phyloP scores from a whole-genome alignment of 352 stramenopile genomes.

The Pythium insidiosum region DNA sequence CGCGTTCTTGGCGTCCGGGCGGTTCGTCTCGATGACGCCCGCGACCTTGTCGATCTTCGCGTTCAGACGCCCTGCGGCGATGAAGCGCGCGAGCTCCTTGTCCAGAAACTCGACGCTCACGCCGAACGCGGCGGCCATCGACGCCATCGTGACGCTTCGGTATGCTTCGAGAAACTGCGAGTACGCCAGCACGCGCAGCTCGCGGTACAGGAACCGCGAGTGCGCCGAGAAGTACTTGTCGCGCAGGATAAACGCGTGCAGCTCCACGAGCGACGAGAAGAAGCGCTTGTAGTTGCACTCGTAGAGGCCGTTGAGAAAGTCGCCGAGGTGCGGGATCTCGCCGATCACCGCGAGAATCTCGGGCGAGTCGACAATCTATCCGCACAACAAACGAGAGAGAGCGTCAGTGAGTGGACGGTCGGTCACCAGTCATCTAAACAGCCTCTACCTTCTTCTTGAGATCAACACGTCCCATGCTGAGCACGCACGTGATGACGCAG shows the following conservation, averaged over 20 bases:
- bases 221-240: conserved; percentile 94
- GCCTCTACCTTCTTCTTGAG: conserved; percentile 96
- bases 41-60: conserved; percentile 99
- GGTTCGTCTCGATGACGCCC: conserved; percentile 98
- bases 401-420: neutral
- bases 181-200: conserved; percentile 97
- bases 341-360: conserved; percentile 90
- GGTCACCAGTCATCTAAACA: neutral
- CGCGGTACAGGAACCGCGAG: conserved; percentile 91
- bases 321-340: conserved; percentile 69
- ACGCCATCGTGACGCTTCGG: conserved; percentile 92
- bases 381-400: neutral
- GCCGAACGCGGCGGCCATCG: conserved; percentile 96
- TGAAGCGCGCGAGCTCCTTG: conserved; percentile 96
- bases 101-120: conserved; percentile 94
- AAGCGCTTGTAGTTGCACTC: conserved; percentile 98
- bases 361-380: conserved; percentile 91
- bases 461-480: conserved; percentile 90
- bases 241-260: conserved; percentile 76
- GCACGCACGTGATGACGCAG: conserved; percentile 92
- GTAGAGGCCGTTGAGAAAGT: conserved; percentile 94
- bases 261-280: conserved; percentile 89
- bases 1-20: conserved; percentile 97
- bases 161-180: conserved; percentile 98
- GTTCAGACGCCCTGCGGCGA: conserved; percentile 93